Percentiles rank a stretch among this genome's conserved stretches.
These are phyloP conservation scores for Candida methanosorbosa DNA, from an alignment of 805 yeast species.

Conservation along the genomic window DNA sequence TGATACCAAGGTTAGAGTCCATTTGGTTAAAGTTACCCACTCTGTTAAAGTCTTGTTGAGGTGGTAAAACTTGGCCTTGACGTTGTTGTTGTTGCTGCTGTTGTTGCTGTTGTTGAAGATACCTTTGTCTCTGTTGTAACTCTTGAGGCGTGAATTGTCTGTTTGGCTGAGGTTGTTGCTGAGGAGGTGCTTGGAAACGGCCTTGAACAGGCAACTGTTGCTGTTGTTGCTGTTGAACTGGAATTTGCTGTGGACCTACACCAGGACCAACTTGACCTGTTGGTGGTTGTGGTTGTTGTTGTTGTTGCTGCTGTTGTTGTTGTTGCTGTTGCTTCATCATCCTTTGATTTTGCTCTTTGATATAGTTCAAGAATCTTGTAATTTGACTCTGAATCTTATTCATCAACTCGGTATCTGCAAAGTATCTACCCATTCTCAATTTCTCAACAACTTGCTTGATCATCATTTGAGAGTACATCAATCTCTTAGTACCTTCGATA, in stretches of 20 bases:
- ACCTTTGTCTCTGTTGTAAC: conserved; percentile 10
- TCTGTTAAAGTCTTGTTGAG: neutral
- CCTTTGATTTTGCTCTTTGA: conserved; percentile 43
- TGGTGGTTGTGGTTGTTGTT: neutral
- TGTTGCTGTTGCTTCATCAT: conserved; percentile 22
- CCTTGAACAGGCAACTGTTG: conserved; percentile 10
- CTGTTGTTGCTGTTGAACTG: conserved; percentile 6
- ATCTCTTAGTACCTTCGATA: conserved; percentile 63
- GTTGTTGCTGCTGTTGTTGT: conserved; percentile 6
- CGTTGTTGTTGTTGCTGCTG: neutral
- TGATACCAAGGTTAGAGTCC: neutral
- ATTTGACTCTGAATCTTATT: conserved; percentile 66
- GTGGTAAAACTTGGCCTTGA: no score
- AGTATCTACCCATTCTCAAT: conserved; percentile 42
- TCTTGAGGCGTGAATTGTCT: neutral
- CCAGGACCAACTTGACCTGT: neutral
- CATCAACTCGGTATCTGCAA: conserved; percentile 65
- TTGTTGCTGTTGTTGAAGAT: conserved; percentile 11
- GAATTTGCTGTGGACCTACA: conserved; percentile 8
- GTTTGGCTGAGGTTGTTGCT: conserved; percentile 5
- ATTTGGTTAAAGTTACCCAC: neutral
- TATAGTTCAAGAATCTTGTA: conserved; percentile 65
- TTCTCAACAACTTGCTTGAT: conserved; percentile 68
- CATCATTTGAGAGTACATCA: conserved; percentile 73
- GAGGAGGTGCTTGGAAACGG: conserved; percentile 4